Percentiles rank a stretch among this genome's conserved stretches.
These are phyloP conservation scores for Globisporangium megalacanthum DNA, from an alignment of 352 stramenopile species.

Conservation along the genomic window DNA sequence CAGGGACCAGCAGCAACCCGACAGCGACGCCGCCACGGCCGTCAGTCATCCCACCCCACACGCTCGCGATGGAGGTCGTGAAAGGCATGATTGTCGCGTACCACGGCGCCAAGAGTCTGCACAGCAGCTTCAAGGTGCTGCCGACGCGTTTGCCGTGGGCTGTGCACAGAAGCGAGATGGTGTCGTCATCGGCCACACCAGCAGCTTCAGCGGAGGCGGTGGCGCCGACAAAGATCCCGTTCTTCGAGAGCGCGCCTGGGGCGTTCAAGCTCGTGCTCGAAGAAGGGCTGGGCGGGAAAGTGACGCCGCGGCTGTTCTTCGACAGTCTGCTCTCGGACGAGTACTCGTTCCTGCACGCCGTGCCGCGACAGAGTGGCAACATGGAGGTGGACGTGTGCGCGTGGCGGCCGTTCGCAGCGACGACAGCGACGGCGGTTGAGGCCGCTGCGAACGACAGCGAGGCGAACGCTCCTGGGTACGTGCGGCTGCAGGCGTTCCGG, in stretches of 20 bases:
- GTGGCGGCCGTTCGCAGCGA: constrained; percentile 24
- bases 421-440: constrained; percentile 5
- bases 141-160: constrained; percentile 46
- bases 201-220: not conserved
- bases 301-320: constrained; percentile 49
- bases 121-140: constrained; percentile 25
- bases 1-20: not conserved
- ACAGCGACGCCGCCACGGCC: not conserved
- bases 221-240: constrained; percentile 23
- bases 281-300: constrained; percentile 30
- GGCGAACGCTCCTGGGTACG: constrained; percentile 14
- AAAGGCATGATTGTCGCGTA: constrained; percentile 42
- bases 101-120: constrained; percentile 18
- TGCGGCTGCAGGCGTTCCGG: constrained; percentile 52
- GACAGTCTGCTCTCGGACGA: constrained; percentile 51
- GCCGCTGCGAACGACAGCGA: not conserved
- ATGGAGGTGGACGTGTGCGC: constrained; percentile 63
- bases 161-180: constrained; percentile 2
- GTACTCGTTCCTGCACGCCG: constrained; percentile 39
- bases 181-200: not conserved
- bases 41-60: constrained; percentile 19
- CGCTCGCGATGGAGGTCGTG: constrained; percentile 49
- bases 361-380: constrained; percentile 31
- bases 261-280: constrained; percentile 45
- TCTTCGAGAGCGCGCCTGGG: constrained; percentile 41